Percentiles rank a stretch among this genome's conserved stretches.
Evolutionary conservation across 2,329 filamentous ascomycete genomes (phyloP).

Genomic region (Sarocladium kiliense): DNA sequence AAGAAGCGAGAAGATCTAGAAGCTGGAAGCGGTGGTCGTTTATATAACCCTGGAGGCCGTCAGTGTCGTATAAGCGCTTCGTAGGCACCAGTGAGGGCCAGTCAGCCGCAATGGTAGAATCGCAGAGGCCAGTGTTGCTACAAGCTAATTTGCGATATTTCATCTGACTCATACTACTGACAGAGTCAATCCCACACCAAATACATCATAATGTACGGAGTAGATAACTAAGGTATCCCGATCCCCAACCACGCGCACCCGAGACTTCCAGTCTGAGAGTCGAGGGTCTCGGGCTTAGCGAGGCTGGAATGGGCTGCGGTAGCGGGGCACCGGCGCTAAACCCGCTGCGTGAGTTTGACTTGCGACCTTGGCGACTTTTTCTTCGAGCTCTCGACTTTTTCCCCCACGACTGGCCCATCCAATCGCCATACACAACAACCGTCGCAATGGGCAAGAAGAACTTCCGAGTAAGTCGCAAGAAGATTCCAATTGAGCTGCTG

Average conservation of each 20-base stretch:
- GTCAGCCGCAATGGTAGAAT: not conserved
- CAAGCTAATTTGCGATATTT: too few species aligned
- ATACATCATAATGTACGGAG: too few species aligned
- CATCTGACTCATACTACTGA: too few species aligned
- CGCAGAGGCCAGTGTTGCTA: too few species aligned
- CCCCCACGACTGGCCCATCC: not conserved
- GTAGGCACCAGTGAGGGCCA: not conserved
- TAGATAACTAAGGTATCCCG: too few species aligned
- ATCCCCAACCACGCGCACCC: too few species aligned
- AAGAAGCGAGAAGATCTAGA: conserved; percentile 11
- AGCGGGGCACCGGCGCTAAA: conserved; percentile 6
- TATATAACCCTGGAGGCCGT: not conserved
- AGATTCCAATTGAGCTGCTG: conserved; percentile 13
- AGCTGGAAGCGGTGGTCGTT: not conserved
- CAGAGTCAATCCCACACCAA: too few species aligned
- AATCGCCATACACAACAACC: not conserved
- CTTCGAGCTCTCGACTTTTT: conserved; percentile 3
- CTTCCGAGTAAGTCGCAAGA: conserved; percentile 25
- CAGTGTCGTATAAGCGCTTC: not conserved
- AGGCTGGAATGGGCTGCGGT: not conserved
- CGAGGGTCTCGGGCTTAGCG: too few species aligned
- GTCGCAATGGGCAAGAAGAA: conserved; percentile 29
- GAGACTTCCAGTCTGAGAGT: too few species aligned
- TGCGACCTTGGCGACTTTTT: conserved; percentile 3
- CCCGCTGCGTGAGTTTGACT: not conserved